Evolutionary conservation across 148 eudicot species (phyloP), one percentile per base, ranked within the genome.

Genomic region (Euryodendron excelsum): DNA sequence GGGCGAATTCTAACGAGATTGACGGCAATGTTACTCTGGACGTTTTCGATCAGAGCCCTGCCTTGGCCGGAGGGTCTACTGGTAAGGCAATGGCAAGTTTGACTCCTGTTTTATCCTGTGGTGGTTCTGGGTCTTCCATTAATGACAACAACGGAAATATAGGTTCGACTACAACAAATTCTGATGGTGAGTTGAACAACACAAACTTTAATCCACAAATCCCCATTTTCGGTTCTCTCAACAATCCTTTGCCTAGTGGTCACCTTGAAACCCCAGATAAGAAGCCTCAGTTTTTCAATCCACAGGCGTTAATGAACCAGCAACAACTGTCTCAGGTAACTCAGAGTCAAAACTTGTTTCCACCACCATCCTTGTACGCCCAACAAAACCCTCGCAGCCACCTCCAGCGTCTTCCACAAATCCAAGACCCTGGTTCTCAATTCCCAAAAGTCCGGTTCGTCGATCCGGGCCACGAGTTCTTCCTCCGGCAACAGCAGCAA

Each of bases 211-310:
- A 80, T 61, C 66, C 69, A 0, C 82, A 84, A 56, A 78, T 39
- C 47, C 62, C 61, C n/a, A 82, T 48, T 55, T 70, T 76, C 14
- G 67, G 59, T 11, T 56, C 60, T 7, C 6, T 7, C 28, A 50
- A 34, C 52, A 65, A 66, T 72, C 44, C 36, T 21, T 76, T 75
- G 21, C 69, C 72, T 17, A 5, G 69, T 69, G 65, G 64, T 15
- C 79, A 80, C 37, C 55, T 77, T 53, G 59, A 76, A 65, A 56
- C 70, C 60, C 65, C 69, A 53, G 83, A 82, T 50, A 81, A 74
- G 69, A 85, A 80, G 50, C 80, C 80, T 58, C 76, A 81, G 65
- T 55, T 80, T 66, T 77, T 82, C 69, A 80, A 71, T 66, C 79
- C 82, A 20, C 78, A 71, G 12, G n/a, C 65, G 36, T 59, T 74